These are phyloP conservation scores for Eucalyptus curtisii DNA, from an alignment of 345 rosid species.

Conservation along the genomic window DNA sequence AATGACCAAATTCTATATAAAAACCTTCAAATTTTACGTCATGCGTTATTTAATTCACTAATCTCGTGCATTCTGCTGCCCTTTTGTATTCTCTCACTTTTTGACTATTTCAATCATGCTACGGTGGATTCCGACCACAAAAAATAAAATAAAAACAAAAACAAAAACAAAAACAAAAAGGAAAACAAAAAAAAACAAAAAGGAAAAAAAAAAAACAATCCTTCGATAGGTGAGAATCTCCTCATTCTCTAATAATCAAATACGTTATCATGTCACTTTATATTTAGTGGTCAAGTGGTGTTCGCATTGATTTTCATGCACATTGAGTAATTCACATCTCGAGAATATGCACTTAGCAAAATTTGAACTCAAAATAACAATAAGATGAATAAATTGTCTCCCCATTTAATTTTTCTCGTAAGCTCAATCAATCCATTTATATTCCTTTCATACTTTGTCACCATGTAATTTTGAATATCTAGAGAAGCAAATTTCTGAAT, in stretches of 20 bases:
- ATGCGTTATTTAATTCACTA: not conserved
- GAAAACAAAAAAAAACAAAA: accelerated
- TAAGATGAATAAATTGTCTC: not conserved
- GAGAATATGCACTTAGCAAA: not conserved
- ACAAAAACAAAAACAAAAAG: accelerated
- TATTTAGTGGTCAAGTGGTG: not conserved
- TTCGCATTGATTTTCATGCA: not conserved
- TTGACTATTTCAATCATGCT: not conserved
- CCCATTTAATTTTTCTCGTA: accelerated
- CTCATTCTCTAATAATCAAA: not conserved
- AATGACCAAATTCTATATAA: not conserved
- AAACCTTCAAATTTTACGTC: not conserved
- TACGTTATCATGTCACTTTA: not conserved
- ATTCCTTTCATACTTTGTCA: not conserved
- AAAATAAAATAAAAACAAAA: too few species aligned
- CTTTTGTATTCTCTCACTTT: not conserved
- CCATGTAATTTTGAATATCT: not conserved
- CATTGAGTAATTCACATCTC: not conserved
- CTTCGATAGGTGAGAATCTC: not conserved
- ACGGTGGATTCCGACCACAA: not conserved
- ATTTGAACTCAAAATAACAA: not conserved
- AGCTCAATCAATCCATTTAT: not conserved
- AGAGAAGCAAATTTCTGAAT: not conserved
- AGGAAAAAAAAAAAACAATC: accelerated
- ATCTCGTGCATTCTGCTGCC: not conserved